Base-by-base conservation (phyloP, 2,329 filamentous ascomycete genomes). In the Xylariales sp. region DNA sequence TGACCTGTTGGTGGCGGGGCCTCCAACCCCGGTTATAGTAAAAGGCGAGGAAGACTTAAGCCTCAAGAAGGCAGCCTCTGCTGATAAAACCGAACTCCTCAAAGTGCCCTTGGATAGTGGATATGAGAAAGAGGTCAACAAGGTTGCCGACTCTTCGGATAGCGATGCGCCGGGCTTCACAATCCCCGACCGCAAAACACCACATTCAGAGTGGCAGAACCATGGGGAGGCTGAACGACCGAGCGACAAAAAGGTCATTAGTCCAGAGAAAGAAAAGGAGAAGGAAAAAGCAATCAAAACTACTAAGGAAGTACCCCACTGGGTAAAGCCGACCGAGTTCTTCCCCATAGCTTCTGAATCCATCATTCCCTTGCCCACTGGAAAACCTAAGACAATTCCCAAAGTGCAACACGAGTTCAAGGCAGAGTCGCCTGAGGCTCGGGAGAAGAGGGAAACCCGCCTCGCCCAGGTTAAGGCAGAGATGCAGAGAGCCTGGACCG, bases 401-500 rank as follows among this genome's bases (percentile, higher is more conserved):
- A 78, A 72, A 50, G 81, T 97, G 34, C 93, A 97, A 59, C 73
- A 80, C 56, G 61, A 67, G 3, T 94, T 95, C 55, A 68, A 64
- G n/a, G 57, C 70, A 31, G 89, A 95, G 59, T 69, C 77, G 0
- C 63, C 72, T 6, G 62, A 67, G 10, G 73, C 70, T 19, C 81
- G 77, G 51, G 69, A 71, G 33, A 78, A 78, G 49, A 80, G 90
- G 23, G 61, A 81, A 42, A 62, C 75, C 36, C 81, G 86, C 40
- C 73, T 85, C 41, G 67, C 70, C 7, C 66, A 72, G 25, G 82
- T 97, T 57, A 88, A 81, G 57, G 70, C 75, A 5, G 84, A 89
- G 41, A 86, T 94, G 59, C 67, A 76, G 51, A 83, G 83, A 50
- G 81, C 88, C 1, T 97, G 93, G 91, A 63, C 69, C 4, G 88